phyloP scores from a whole-genome alignment of 192 early-diverging fungal species.

The Backusella psychrophila region DNA sequence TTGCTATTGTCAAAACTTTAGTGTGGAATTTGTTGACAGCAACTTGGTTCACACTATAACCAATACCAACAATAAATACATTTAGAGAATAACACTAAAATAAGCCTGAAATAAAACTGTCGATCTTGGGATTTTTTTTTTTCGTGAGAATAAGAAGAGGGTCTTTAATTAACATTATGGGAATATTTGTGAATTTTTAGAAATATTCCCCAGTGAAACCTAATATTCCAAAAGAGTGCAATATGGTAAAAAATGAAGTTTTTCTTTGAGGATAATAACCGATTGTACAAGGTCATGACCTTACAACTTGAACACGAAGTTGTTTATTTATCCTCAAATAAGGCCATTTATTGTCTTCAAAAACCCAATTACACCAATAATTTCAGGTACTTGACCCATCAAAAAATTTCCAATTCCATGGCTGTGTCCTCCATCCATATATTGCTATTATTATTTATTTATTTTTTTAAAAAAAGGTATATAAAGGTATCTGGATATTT shows the following conservation, averaged over 20 bases:
- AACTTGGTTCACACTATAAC: not conserved
- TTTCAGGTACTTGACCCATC: not conserved
- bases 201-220: not conserved
- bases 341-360: not conserved
- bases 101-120: not conserved
- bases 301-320: not conserved
- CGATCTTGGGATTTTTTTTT: not conserved
- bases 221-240: not conserved
- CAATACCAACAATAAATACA: not conserved
- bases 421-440: not conserved
- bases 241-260: not conserved
- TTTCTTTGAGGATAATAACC: not conserved
- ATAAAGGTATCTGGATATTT: not conserved
- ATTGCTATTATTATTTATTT: not conserved
- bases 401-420: not conserved
- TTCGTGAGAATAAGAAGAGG: not conserved
- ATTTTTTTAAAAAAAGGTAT: not conserved
- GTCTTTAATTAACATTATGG: not conserved
- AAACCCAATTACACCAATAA: not conserved
- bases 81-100: slow-evolving; percentile 1
- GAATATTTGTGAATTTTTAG: not conserved
- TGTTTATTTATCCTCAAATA: not conserved
- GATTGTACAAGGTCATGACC: not conserved
- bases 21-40: not conserved
- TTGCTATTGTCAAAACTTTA: not conserved